phyloP scores from a whole-genome alignment of 352 stramenopile genomes.

The Sclerospora graminicola region DNA sequence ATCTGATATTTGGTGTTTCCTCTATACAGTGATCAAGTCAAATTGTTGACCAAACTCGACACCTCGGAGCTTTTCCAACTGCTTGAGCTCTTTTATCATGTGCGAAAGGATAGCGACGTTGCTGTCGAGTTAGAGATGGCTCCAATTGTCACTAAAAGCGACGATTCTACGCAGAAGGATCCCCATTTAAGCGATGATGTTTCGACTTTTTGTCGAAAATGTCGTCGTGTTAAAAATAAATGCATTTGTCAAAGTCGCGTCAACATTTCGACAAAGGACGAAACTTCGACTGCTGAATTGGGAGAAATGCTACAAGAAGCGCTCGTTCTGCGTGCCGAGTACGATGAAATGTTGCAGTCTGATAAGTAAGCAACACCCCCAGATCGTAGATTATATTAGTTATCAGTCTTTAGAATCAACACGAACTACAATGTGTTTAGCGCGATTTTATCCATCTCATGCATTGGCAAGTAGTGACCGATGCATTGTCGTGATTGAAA shows the following conservation, averaged over 20 bases:
- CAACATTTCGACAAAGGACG: conserved; percentile 12
- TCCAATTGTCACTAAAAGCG: too few relatives aligned
- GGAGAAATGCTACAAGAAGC: conserved; percentile 63
- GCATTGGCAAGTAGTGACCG: too few relatives aligned
- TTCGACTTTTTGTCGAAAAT: conserved; percentile 57
- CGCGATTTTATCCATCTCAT: too few relatives aligned
- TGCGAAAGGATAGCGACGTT: conserved; percentile 48
- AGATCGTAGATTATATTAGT: too few relatives aligned
- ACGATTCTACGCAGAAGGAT: conserved; percentile 8
- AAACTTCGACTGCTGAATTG: conserved; percentile 46
- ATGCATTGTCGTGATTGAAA: too few relatives aligned
- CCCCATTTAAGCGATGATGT: neutral
- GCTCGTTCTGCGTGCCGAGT: conserved; percentile 42
- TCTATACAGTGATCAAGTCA: conserved; percentile 21
- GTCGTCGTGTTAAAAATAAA: conserved; percentile 43
- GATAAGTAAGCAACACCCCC: too few relatives aligned
- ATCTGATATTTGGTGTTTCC: conserved; percentile 5
- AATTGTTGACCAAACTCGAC: conserved; percentile 51
- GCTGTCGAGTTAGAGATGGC: conserved; percentile 46
- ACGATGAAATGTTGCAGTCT: too few relatives aligned
- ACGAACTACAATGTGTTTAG: too few relatives aligned
- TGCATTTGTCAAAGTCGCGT: conserved; percentile 39
- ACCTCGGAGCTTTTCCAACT: conserved; percentile 50
- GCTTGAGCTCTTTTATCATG: conserved; percentile 50
- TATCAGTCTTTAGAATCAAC: too few relatives aligned